Evolutionary conservation across 805 yeast genomes (phyloP), one percentile per base, ranked within the genome.

Genomic region (Vanderwaltozyma verrucispora): DNA sequence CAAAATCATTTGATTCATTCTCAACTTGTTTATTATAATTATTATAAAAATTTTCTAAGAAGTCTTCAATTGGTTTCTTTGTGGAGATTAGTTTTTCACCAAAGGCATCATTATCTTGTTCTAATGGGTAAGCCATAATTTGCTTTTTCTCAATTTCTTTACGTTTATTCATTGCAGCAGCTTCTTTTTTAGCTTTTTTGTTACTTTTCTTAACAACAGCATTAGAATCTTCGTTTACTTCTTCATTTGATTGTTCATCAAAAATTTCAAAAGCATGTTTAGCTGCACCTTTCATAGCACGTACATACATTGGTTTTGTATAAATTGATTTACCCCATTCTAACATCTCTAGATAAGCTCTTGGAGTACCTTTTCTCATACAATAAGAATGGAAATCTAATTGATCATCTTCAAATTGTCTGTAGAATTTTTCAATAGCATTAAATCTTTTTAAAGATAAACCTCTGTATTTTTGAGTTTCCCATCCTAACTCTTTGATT

Each of bases 321-420:
- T 69, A 87, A 32, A 92, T 57, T 16, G 63, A 56, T 56, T 88
- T 94, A 39, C 78, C 95, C 97, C 97, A 92, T 34, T 67, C 59
- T 35, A 88, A 47, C 73, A 84, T 74, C 15, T 77, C 78, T 21
- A 83, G 48, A 54, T 89, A 92, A 8, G 89, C 79, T 45, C 94
- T 72, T 19, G 89, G 79, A 6, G 96, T 85, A 17, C 96, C 97
- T 49, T 81, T 77, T 61, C 96, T 75, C 69, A 84, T 74, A 55
- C 94, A 82, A 58, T 85, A 92, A 32, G 83, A 79, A 57, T 92
- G 97, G 78, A 89, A 92, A 58, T 92, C 99, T 45, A 81, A 71
- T 64, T 92, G 96, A 54, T 92, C 98, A 44, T 74, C 74, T 53
- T 68, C 73, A 61, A 77, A 87, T 37, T 76, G 81, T 31, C 75